Evolutionary conservation across 768 basidiomycete species (phyloP).

Genomic region (Auricularia auricula-judae): DNA sequence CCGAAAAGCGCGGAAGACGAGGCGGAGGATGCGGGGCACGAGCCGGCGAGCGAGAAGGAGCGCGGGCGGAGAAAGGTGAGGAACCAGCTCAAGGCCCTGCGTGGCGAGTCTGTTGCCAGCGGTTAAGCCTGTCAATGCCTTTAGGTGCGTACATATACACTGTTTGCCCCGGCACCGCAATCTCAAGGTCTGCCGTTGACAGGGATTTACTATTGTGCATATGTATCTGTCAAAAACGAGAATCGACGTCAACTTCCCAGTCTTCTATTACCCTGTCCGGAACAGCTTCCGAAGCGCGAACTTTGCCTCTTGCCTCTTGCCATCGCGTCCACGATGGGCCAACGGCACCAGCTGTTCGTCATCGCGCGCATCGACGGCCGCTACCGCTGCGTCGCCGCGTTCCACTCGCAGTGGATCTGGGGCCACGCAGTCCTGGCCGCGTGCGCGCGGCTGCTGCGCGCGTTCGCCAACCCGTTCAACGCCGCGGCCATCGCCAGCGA

Average conservation of each 20-base stretch:
- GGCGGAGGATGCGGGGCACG: constrained; percentile 26
- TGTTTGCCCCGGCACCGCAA: too few relatives aligned
- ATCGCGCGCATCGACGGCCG: not conserved
- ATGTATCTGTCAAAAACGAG: too few relatives aligned
- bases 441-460: not conserved
- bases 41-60: constrained; percentile 3
- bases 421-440: not conserved
- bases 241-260: too few relatives aligned
- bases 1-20: constrained; percentile 47
- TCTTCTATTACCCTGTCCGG: too few relatives aligned
- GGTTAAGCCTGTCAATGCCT: too few relatives aligned
- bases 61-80: not conserved
- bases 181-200: too few relatives aligned
- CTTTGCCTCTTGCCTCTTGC: not conserved
- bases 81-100: not conserved
- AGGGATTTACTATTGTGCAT: too few relatives aligned
- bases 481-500: not conserved
- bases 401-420: not conserved
- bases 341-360: not conserved
- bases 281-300: not conserved
- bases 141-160: too few relatives aligned
- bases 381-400: not conserved
- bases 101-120: too few relatives aligned
- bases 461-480: not conserved
- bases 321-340: not conserved